A percentile compares a stretch with the other conserved stretches of the same genome.
phyloP scores from a whole-genome alignment of 768 basidiomycete species.

The Terana coerulea region DNA sequence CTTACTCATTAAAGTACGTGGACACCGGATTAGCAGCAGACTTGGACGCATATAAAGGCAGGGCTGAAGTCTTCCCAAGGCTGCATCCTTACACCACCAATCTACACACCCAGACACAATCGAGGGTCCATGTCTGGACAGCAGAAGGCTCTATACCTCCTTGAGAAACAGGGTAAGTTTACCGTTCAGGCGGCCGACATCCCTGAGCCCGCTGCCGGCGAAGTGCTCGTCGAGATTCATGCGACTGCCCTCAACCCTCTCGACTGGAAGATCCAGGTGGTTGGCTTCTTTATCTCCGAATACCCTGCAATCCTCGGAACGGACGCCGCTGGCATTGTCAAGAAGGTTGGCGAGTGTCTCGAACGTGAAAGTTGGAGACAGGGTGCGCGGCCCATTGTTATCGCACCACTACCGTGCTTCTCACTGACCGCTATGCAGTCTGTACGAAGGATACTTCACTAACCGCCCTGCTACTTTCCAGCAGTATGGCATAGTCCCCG shows the following conservation, averaged over 20 bases:
- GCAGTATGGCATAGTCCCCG: conserved; percentile 24
- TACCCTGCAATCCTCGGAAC: conserved; percentile 36
- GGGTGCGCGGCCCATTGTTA: conserved; percentile 26
- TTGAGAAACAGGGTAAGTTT: background rate
- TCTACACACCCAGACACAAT: no score
- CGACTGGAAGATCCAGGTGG: conserved; percentile 32
- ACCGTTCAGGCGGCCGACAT: conserved; percentile 3
- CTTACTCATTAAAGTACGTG: no score
- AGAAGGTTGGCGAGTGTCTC: conserved; percentile 37
- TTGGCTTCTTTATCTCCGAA: conserved; percentile 28
- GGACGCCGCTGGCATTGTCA: conserved; percentile 38
- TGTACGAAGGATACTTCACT: conserved; percentile 18
- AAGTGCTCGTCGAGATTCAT: conserved; percentile 26
- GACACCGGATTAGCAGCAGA: no score
- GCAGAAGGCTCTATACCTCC: conserved; percentile 7
- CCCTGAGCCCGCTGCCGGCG: conserved; percentile 20
- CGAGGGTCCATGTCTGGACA: no score
- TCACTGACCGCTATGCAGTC: conserved; percentile 3
- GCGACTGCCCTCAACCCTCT: conserved; percentile 30
- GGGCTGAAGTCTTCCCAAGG: no score
- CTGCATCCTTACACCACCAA: no score
- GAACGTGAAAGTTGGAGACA: conserved; percentile 33
- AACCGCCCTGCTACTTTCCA: conserved; percentile 22
- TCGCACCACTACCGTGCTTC: conserved; percentile 25
- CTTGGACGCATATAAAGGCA: no score